These are phyloP conservation scores for Rusavskia elegans DNA, from an alignment of 495 filamentous ascomycete genomes.

Conservation along the genomic window DNA sequence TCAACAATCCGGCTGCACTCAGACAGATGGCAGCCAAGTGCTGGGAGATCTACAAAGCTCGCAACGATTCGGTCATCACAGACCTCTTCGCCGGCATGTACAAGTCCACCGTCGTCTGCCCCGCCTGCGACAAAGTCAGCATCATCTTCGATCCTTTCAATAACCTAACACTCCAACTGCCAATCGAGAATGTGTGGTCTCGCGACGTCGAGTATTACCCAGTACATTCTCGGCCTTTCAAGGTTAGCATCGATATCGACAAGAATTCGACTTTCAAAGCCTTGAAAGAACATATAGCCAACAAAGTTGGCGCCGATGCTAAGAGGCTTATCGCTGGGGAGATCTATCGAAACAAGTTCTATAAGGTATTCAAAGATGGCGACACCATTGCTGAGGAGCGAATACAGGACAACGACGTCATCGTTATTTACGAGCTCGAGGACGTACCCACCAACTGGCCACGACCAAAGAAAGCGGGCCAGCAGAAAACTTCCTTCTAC, in stretches of 20 bases:
- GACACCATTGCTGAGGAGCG: slow-evolving; percentile 47
- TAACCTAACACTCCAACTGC: slow-evolving; percentile 79
- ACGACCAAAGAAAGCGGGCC: slow-evolving; percentile 29
- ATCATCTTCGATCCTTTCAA: slow-evolving; percentile 98
- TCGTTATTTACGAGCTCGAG: slow-evolving; percentile 71
- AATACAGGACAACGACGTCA: slow-evolving; percentile 45
- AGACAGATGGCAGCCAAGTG: slow-evolving; percentile 68
- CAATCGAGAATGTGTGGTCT: slow-evolving; percentile 62
- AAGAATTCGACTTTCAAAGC: slow-evolving; percentile 57
- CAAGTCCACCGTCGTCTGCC: slow-evolving; percentile 90
- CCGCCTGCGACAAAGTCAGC: slow-evolving; percentile 81
- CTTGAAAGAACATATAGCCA: slow-evolving; percentile 63
- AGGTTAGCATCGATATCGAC: slow-evolving; percentile 74
- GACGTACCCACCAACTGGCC: slow-evolving; percentile 61
- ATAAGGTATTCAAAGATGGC: slow-evolving; percentile 59
- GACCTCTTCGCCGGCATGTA: slow-evolving; percentile 96
- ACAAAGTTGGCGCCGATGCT: slow-evolving; percentile 40
- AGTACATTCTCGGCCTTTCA: slow-evolving; percentile 44
- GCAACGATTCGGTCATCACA: slow-evolving; percentile 87
- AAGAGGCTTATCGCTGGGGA: slow-evolving; percentile 55
- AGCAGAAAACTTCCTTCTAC: slow-evolving; percentile 23
- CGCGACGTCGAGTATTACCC: slow-evolving; percentile 61
- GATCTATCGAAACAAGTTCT: slow-evolving; percentile 66
- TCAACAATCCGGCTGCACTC: slow-evolving; percentile 61
- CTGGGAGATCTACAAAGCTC: slow-evolving; percentile 80